phyloP scores from a whole-genome alignment of 2,329 filamentous ascomycete species.

The Pseudogymnoascus sp. region DNA sequence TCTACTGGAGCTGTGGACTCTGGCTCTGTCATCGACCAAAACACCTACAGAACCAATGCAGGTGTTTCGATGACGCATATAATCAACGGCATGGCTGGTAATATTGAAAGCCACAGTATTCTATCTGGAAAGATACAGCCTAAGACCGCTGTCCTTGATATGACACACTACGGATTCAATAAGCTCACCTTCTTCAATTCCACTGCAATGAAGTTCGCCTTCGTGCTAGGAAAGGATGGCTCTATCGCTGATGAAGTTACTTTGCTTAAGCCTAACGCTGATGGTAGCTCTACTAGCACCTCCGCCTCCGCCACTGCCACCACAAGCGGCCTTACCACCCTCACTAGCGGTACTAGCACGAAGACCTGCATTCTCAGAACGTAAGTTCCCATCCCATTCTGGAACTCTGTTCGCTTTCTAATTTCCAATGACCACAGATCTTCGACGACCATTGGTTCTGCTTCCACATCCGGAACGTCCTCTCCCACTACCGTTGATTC shows the following conservation, averaged over 20 bases:
- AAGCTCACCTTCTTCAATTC: constrained; percentile 38
- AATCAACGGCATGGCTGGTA: constrained; percentile 47
- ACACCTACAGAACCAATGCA: constrained; percentile 41
- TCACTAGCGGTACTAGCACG: not conserved
- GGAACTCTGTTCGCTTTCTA: not conserved
- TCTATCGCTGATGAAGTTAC: constrained; percentile 34
- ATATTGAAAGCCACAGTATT: constrained; percentile 42
- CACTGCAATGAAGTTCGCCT: constrained; percentile 38
- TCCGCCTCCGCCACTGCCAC: not conserved
- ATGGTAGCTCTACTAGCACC: not conserved
- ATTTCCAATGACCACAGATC: not conserved
- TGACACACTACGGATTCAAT: constrained; percentile 41
- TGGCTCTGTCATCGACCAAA: constrained; percentile 37
- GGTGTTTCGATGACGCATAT: constrained; percentile 43
- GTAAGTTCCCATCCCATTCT: not conserved
- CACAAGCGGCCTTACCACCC: constrained; percentile 4
- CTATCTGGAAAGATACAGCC: constrained; percentile 31
- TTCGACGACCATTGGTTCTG: not conserved
- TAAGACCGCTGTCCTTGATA: constrained; percentile 40
- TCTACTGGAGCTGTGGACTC: constrained; percentile 36
- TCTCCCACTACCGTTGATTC: not conserved
- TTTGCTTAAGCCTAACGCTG: constrained; percentile 25
- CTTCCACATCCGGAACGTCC: not conserved
- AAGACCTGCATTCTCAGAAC: not conserved
- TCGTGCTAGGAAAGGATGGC: constrained; percentile 36